A percentile compares a stretch with the other conserved stretches of the same genome.
These are phyloP conservation scores for Stagonosporopsis cucurbitacearum DNA, from an alignment of 2,329 filamentous ascomycete species.

Conservation along the genomic window DNA sequence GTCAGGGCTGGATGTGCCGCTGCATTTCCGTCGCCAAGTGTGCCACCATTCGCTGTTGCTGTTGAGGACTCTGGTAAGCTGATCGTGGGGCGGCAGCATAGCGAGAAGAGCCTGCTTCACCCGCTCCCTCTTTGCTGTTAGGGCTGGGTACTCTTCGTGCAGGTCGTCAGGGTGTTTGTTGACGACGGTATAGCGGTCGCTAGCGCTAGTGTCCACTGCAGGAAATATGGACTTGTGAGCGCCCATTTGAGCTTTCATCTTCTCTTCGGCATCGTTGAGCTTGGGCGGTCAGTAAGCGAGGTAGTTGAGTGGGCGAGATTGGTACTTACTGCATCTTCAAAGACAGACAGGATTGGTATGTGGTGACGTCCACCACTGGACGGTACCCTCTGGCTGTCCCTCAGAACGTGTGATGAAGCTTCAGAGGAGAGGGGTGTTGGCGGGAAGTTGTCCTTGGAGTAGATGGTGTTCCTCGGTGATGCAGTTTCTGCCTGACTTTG, in stretches of 20 bases:
- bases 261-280: constrained; percentile 47
- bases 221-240: constrained; percentile 28
- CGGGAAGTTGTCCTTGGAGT: constrained; percentile 36
- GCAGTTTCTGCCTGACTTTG: constrained; percentile 35
- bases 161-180: constrained; percentile 42
- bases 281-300: constrained; percentile 25
- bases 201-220: constrained; percentile 12
- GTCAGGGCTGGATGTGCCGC: constrained; percentile 50
- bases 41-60: constrained; percentile 52
- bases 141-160: constrained; percentile 24
- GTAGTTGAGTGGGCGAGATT: background rate
- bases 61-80: constrained; percentile 42
- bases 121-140: constrained; percentile 44
- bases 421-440: constrained; percentile 45
- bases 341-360: constrained; percentile 47
- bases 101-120: constrained; percentile 46
- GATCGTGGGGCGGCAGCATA: constrained; percentile 44
- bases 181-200: constrained; percentile 39
- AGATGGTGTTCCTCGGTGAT: constrained; percentile 33
- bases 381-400: constrained; percentile 31
- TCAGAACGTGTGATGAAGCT: constrained; percentile 31
- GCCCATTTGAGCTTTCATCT: constrained; percentile 37
- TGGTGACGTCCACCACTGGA: constrained; percentile 40
- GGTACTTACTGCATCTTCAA: constrained; percentile 48
- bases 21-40: constrained; percentile 52